Evolutionary conservation across 176 grass and related monocot species (phyloP), one percentile per base, ranked within the genome.

Genomic region (Lolium multiflorum): DNA sequence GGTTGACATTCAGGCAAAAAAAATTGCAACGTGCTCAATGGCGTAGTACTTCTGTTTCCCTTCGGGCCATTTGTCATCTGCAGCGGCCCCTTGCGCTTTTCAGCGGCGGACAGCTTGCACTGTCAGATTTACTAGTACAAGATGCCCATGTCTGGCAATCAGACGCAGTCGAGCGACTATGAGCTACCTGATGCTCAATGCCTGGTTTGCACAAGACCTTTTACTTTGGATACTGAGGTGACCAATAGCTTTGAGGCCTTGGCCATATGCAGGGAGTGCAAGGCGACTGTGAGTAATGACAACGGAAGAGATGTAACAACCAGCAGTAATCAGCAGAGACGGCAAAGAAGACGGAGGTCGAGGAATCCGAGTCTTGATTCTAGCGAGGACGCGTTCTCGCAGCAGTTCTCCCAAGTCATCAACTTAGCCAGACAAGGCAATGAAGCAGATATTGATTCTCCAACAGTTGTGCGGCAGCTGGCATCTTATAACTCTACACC

Each of bases 241-340:
- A 86, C 81, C 20, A 87, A 92, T 57, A 91, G 89, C 83, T 90
- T 96, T 17, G 92, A 98, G 91, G 90, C 96, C 75, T 83, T 98
- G 81, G 89, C 88, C 3, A 96, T 98, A 85, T 76, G 74, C 74
- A 76, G 74, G 50, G 74, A 76, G 50, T 76, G 74, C 74, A 76
- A 76, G 74, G 26, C 51, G 21, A 91, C 91, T 55, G 78, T 94
- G 58, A 82, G 89, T 15, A 87, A 60, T 58, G 87, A 88, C 18
- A 79, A 81, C 18, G 80, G 61, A 62, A 88, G 87, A 68, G 76
- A 82, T 50, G 85, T 71, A 35, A 81, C 61, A 71, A 62, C 80
- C 60, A 18, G 82, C 54, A 70, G 49, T 76, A 74, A 67, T 56
- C 88, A 47, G 20, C 88, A 82, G 57, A 76, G 46, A 61, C 83